Conservation (phyloP, 1,284 basidiomycete genomes). For the Moniliophthora roreri region DNA sequence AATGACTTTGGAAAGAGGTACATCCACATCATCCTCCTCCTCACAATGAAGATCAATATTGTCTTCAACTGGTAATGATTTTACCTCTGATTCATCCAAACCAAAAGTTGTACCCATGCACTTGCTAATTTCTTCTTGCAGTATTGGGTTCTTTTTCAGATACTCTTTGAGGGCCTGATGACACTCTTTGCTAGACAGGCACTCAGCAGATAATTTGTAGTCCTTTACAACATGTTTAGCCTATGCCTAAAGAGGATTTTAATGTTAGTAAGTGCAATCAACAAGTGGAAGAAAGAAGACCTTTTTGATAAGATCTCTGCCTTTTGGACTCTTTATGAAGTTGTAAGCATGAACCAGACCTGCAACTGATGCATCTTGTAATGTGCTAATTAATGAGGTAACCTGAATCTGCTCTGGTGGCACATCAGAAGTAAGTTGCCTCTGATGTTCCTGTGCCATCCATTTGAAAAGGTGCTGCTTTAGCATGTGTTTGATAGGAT, state of each 20-base stretch:
- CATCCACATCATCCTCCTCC: slow-evolving; percentile 7
- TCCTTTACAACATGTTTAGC: slow-evolving; percentile 14
- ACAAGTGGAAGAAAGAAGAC: not conserved
- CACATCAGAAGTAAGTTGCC: slow-evolving; percentile 14
- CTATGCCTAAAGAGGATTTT: slow-evolving; percentile 12
- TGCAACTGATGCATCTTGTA: slow-evolving; percentile 21
- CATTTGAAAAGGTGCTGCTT: slow-evolving; percentile 19
- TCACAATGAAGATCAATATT: slow-evolving; percentile 18
- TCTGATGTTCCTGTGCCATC: not conserved
- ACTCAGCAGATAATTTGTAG: slow-evolving; percentile 18
- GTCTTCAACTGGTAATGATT: slow-evolving; percentile 4
- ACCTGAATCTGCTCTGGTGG: slow-evolving; percentile 17
- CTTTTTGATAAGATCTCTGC: slow-evolving; percentile 20
- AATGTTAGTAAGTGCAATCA: not conserved
- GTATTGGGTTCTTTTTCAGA: slow-evolving; percentile 12
- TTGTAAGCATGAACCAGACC: slow-evolving; percentile 20
- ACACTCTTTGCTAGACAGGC: slow-evolving; percentile 16
- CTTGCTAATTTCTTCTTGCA: slow-evolving; percentile 18
- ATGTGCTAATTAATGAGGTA: slow-evolving; percentile 15
- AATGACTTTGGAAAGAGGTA: not conserved
- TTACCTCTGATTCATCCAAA: not conserved
- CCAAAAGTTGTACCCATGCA: slow-evolving; percentile 7
- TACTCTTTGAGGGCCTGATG: slow-evolving; percentile 17
- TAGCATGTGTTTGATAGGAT: slow-evolving; percentile 19
- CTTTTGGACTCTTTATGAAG: slow-evolving; percentile 18